Evolutionary conservation across 805 yeast genomes (phyloP).

Genomic region (Pichia nanzhaoensis): DNA sequence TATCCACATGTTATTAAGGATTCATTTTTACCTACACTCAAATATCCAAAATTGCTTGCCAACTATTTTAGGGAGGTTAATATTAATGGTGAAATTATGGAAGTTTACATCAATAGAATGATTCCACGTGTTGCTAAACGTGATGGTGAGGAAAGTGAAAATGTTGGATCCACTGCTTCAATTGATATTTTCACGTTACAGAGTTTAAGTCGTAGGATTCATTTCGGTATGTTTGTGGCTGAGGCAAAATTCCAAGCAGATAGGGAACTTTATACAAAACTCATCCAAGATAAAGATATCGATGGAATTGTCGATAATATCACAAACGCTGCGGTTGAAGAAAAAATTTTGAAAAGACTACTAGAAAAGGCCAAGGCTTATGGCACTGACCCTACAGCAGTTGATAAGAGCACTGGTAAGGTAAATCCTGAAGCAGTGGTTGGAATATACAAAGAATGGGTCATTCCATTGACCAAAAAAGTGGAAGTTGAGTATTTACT

Average conservation of each 20-base stretch:
- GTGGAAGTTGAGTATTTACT: conserved; percentile 91
- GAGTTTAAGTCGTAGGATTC: conserved; percentile 84
- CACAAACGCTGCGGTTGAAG: conserved; percentile 84
- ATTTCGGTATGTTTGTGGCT: conserved; percentile 96
- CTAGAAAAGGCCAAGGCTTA: conserved; percentile 76
- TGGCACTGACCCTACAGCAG: conserved; percentile 81
- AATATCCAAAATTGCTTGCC: conserved; percentile 77
- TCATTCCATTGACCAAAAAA: conserved; percentile 90
- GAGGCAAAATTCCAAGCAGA: conserved; percentile 83
- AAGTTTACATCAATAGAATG: conserved; percentile 63
- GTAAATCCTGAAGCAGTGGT: conserved; percentile 80
- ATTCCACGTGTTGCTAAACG: conserved; percentile 67
- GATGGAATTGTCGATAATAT: conserved; percentile 73
- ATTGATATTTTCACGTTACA: conserved; percentile 85
- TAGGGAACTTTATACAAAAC: conserved; percentile 49
- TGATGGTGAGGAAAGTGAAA: conserved; percentile 72
- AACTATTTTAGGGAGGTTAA: conserved; percentile 66
- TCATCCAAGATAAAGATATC: conserved; percentile 61
- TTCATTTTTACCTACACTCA: conserved; percentile 71
- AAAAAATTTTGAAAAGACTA: conserved; percentile 70
- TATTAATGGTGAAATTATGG: conserved; percentile 63
- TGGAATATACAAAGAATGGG: conserved; percentile 74
- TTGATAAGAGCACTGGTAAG: conserved; percentile 62
- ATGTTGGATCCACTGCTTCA: conserved; percentile 78
- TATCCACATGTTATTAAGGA: conserved; percentile 60